Evolutionary conservation across 306 rosid genomes (phyloP), one percentile per base, ranked within the genome.

Genomic region (Sphenostylis stenocarpa): DNA sequence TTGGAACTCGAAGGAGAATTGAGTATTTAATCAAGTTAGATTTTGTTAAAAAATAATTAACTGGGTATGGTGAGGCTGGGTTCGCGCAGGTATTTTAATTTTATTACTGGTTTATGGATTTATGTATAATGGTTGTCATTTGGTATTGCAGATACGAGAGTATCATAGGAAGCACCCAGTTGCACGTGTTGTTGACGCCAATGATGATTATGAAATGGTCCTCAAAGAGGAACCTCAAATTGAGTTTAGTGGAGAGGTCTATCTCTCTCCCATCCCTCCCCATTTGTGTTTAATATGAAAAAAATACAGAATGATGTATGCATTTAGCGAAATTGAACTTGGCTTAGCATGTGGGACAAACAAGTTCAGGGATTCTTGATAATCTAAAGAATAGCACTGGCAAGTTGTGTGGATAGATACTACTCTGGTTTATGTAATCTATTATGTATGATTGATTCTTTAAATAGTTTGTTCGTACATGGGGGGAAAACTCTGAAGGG

Each of bases 181-280:
- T 87, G 98, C 97, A 8, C 93, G 91, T 14, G 96, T 89, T 73
- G 93, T 95, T 70, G 97, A 92, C 74, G 85, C 91, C 20, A 86
- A 67, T 43, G 98, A 95, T 12, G 98, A 95, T 58, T 72, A 64
- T 45, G 98, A 93, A 81, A 81, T 76, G 19, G 79, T 86, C 28
- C 93, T 90, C 65, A 95, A 92, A 80, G 97, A 95, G 86, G 98
- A 95, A 43, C 97, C 97, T 45, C 85, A 55, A 74, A 88, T 92
- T 38, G 98, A 95, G 84, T 95, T 95, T 80, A 95, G 98, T 12
- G 98, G 98, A 69, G 98, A 95, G 98, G 98, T 85, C 34, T 83
- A 38, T 55, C 34, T 65, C 33, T 66, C 14, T 77, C 52, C 52
- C 11, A 11, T 44, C 45, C 10, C 2, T 63, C 0, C 33, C 2